Base-by-base conservation (phyloP, 192 early-diverging fungal genomes). In the Coemansia reversa region DNA sequence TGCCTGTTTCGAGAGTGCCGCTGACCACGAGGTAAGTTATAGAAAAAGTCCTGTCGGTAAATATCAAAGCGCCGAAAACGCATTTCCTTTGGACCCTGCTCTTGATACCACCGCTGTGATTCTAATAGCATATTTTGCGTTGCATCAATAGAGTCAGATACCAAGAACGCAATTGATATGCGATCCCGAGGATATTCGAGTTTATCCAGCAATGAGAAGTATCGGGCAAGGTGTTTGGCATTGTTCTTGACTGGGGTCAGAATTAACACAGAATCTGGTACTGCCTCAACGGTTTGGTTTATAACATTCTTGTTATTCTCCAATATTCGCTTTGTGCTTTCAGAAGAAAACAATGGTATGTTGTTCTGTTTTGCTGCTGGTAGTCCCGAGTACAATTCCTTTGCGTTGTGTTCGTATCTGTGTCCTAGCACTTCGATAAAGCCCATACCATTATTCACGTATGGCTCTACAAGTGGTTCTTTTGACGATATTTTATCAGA, bases 171-270 rank as follows among this genome's bases (percentile, higher is more conserved):
- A 12, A 91, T 69, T 0, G 89, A 91, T 16, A 87, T 85, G 51
- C 83, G 79, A 39, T 82, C 58, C 22, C 87, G 83, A 4, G 87
- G 87, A 51, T 88, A 91, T 16, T 81, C 76, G 7, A 89, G 54
- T 32, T 69, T 73, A 27, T 81, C 70, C 19, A 91, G 49, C 24
- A 84, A 81, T 1, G 80, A 67, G 76, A 89, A 91, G 62, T 88
- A 91, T 9, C 67, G 65, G 0, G 83, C 84, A 19, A 91, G 76
- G 20, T 84, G 81, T 12, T 65, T 65, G 30, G 74, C 84, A 14
- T 86, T 82, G 62, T 89, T 85, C 61, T 88, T 89, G 19, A 91
- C 58, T 0, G 89, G 88, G 0, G 89, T 91, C 8, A 88, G 65
- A 19, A 91, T 89, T 55, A 91, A 64, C 16, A 79, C 55, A n/a